These are phyloP conservation scores for Pseudophaeomoniella oleicola DNA, from an alignment of 2,329 filamentous ascomycete genomes.

Conservation along the genomic window DNA sequence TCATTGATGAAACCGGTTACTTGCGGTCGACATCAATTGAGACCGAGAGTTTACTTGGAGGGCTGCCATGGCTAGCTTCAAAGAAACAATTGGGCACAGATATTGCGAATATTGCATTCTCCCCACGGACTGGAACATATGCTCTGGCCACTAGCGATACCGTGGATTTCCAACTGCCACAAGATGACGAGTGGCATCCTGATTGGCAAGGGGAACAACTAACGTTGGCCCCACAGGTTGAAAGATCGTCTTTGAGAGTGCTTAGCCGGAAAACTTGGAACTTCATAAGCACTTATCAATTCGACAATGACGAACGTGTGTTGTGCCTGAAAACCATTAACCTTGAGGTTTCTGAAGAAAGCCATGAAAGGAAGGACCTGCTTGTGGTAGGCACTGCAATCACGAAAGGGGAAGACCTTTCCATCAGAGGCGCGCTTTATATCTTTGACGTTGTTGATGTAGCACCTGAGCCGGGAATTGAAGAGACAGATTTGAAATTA, in stretches of 20 bases:
- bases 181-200: slow-evolving; percentile 68
- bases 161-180: slow-evolving; percentile 67
- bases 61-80: slow-evolving; percentile 60
- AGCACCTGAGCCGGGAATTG: slow-evolving; percentile 71
- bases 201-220: slow-evolving; percentile 62
- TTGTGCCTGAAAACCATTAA: slow-evolving; percentile 72
- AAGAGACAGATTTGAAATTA: slow-evolving; percentile 72
- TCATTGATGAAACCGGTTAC: slow-evolving; percentile 47
- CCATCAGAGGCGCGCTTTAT: slow-evolving; percentile 70
- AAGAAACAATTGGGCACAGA: slow-evolving; percentile 59
- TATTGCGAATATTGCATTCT: slow-evolving; percentile 60
- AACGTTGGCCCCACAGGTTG: slow-evolving; percentile 49
- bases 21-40: slow-evolving; percentile 2
- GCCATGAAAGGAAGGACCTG: slow-evolving; percentile 69
- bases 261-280: slow-evolving; percentile 64
- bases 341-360: slow-evolving; percentile 81
- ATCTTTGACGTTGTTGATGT: slow-evolving; percentile 87
- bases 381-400: slow-evolving; percentile 76
- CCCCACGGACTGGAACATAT: slow-evolving; percentile 60
- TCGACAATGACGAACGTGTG: slow-evolving; percentile 62
- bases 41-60: slow-evolving; percentile 20
- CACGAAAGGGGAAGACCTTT: slow-evolving; percentile 78
- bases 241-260: slow-evolving; percentile 62
- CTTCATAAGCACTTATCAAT: slow-evolving; percentile 58
- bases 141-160: slow-evolving; percentile 55